phyloP scores from a whole-genome alignment of 108 stramenopile genomes.

The Nannochloropsis salina region DNA sequence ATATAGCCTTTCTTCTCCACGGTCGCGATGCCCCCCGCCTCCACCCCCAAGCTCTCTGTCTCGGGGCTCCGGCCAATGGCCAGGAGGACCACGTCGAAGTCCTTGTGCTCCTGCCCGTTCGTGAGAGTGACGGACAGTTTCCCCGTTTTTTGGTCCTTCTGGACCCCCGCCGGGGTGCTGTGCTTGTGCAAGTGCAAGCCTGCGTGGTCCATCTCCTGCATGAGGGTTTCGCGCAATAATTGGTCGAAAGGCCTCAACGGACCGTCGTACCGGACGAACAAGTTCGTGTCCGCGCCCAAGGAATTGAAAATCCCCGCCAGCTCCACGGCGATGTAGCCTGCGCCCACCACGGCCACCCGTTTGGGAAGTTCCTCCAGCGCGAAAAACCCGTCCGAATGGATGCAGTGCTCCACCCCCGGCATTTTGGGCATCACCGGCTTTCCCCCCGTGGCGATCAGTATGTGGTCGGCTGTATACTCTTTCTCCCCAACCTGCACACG shows the following conservation, averaged over 20 bases:
- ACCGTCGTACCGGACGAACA: conserved; percentile 61
- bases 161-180: conserved; percentile 54
- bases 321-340: conserved; percentile 94
- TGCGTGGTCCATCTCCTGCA: conserved; percentile 62
- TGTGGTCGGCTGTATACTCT: conserved; percentile 64
- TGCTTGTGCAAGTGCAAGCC: conserved; percentile 68
- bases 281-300: conserved; percentile 70
- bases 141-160: conserved; percentile 38
- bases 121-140: conserved; percentile 51
- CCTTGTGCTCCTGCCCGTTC: conserved; percentile 62
- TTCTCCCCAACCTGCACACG: conserved; percentile 44
- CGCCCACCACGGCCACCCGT: conserved; percentile 84
- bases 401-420: conserved; percentile 64
- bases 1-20: conserved; percentile 53
- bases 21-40: conserved; percentile 59
- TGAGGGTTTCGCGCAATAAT: conserved; percentile 61
- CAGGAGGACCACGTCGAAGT: conserved; percentile 66
- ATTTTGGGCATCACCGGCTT: conserved; percentile 62
- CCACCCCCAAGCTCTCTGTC: conserved; percentile 61
- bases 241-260: conserved; percentile 76
- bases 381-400: conserved; percentile 85
- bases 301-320: conserved; percentile 78
- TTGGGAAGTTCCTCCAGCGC: conserved; percentile 72
- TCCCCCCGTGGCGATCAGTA: conserved; percentile 86
- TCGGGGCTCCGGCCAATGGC: conserved; percentile 70